Conservation (phyloP, 2,329 filamentous ascomycete genomes). For the Beauveria sp. region DNA sequence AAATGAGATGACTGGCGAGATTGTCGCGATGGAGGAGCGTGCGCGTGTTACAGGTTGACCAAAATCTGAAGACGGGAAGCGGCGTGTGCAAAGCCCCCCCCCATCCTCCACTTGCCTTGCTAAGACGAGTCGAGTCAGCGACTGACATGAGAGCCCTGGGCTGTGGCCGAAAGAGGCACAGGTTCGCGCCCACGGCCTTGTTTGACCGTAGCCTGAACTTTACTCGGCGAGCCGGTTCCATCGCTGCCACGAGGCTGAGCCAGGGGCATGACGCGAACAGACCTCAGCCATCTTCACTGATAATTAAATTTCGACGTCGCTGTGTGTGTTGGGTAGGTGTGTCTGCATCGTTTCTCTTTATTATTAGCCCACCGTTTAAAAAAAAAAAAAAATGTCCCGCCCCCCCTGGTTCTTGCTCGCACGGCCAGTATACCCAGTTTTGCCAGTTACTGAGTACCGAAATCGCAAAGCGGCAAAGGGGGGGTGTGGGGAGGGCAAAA, state of each 20-base stretch:
- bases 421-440: neutral
- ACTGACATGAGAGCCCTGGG: neutral
- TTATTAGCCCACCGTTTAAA: neutral
- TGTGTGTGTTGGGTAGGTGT: neutral
- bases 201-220: neutral
- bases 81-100: neutral
- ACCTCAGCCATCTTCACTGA: neutral
- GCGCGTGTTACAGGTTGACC: slow-evolving; percentile 9
- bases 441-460: too few species aligned
- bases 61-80: slow-evolving; percentile 5
- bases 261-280: neutral
- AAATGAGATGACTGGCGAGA: neutral
- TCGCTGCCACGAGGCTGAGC: slow-evolving; percentile 4
- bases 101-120: neutral
- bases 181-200: neutral
- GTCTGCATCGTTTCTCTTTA: neutral
- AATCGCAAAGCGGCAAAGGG: neutral
- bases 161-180: neutral
- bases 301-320: neutral
- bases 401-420: neutral
- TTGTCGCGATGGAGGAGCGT: neutral
- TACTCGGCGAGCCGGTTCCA: slow-evolving; percentile 6
- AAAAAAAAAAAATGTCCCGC: neutral
- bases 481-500: neutral
- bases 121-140: neutral